phyloP scores from a whole-genome alignment of 2,329 filamentous ascomycete species.

The Sporothrix sp. region DNA sequence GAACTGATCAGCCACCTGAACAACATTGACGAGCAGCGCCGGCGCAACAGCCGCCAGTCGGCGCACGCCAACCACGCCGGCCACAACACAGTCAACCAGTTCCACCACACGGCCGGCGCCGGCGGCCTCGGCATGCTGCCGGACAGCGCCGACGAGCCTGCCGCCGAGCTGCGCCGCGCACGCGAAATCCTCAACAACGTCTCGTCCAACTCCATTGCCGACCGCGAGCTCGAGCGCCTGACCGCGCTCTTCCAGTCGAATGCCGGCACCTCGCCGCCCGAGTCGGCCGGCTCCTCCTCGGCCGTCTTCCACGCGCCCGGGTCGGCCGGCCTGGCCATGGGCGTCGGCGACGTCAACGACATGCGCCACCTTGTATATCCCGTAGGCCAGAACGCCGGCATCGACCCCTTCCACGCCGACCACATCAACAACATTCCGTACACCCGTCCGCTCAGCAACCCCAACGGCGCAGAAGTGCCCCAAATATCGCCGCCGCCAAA shows the following conservation, averaged over 20 bases:
- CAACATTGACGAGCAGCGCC: constrained; percentile 35
- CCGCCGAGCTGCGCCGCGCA: constrained; percentile 44
- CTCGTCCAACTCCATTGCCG: constrained; percentile 40
- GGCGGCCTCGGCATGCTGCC: constrained; percentile 32
- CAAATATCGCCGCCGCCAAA: constrained; percentile 29
- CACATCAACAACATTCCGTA: constrained; percentile 94
- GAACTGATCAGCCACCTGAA: constrained; percentile 49
- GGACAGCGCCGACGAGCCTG: constrained; percentile 37
- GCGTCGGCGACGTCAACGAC: constrained; percentile 47
- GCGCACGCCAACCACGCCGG: constrained; percentile 28
- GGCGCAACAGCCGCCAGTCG: constrained; percentile 32
- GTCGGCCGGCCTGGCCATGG: constrained; percentile 23
- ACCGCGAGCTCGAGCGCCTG: constrained; percentile 46
- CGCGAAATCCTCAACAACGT: constrained; percentile 47
- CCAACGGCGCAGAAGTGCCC: constrained; percentile 33
- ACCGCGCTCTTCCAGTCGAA: constrained; percentile 43
- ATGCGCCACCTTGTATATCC: constrained; percentile 71
- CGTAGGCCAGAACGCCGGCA: constrained; percentile 80
- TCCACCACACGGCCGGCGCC: constrained; percentile 26
- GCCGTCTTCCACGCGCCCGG: constrained; percentile 47
- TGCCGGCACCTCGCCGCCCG: constrained; percentile 34
- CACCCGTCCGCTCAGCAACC: constrained; percentile 57
- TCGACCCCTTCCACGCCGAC: constrained; percentile 89
- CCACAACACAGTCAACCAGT: constrained; percentile 30
- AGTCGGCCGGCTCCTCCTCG: constrained; percentile 38